Percentiles rank a stretch among this genome's conserved stretches.
These are phyloP conservation scores for Colletotrichum lentis DNA, from an alignment of 2,329 filamentous ascomycete genomes.

Conservation along the genomic window DNA sequence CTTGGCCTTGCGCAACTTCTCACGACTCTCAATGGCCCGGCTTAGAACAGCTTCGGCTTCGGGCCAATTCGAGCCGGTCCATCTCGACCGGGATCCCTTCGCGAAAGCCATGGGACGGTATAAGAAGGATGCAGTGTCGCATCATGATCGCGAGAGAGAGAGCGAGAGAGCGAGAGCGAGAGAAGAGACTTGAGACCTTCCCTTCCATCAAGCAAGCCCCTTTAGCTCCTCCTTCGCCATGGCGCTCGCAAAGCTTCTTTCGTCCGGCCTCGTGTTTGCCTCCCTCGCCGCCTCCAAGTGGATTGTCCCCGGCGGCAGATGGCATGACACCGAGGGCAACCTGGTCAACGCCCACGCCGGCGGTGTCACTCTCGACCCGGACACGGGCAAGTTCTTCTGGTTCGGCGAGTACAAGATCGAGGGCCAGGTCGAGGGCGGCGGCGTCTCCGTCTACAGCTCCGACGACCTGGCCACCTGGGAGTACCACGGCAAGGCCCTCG, in stretches of 20 bases:
- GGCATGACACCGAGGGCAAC: conserved; percentile 67
- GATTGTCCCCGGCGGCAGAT: conserved; percentile 69
- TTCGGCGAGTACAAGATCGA: conserved; percentile 70
- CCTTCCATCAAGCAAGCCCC: conserved; percentile 3
- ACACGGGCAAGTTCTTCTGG: conserved; percentile 64
- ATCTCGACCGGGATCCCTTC: conserved; percentile 7
- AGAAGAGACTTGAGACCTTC: background rate
- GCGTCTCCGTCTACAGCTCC: conserved; percentile 68
- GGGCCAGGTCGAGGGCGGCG: conserved; percentile 66
- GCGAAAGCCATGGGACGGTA: conserved; percentile 19
- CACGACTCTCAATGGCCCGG: conserved; percentile 34
- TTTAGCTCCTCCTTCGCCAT: conserved; percentile 3
- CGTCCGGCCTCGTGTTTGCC: conserved; percentile 30
- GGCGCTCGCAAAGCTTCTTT: conserved; percentile 35
- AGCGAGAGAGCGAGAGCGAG: too few species aligned
- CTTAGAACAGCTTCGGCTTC: conserved; percentile 23
- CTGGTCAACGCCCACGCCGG: conserved; percentile 70
- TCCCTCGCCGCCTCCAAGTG: conserved; percentile 54
- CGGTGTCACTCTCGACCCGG: conserved; percentile 60
- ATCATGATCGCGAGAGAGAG: background rate
- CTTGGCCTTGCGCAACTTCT: conserved; percentile 18
- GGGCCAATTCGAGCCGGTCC: conserved; percentile 30
- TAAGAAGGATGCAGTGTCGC: conserved; percentile 12
- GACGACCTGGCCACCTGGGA: conserved; percentile 68
- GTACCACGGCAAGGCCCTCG: conserved; percentile 64